Base-by-base conservation (phyloP, 2,329 filamentous ascomycete species). In the Cladophialophora psammophila region DNA sequence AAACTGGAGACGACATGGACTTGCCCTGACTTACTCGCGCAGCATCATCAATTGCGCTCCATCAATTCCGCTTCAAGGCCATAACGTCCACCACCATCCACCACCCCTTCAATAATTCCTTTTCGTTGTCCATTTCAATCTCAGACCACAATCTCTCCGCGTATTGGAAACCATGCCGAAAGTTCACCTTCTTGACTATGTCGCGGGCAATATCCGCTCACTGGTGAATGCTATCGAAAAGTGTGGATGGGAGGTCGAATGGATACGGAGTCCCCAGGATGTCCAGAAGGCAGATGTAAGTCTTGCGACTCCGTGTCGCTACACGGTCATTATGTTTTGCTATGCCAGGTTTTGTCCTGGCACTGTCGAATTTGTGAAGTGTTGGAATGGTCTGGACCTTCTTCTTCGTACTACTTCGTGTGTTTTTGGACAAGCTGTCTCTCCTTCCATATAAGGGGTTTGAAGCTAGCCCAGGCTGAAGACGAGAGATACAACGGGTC, bases 221-320 rank as follows among this genome's bases (percentile, higher is more conserved):
- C 87, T 99, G 75, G 94, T 74, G 77, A 99, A 99, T 84, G 95
- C 94, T 74, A 96, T 99, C 76, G 94, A 99, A 80, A 96, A 95
- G 80, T 87, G 94, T 66, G 95, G 95, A 69, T 98, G 94, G 78
- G 87, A 91, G 53, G 92, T 99, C 55, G 91, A 95, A 82, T 98
- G 94, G 95, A 86, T 99, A 72, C 90, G 86, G 74, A 88, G 88
- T 38, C 95, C 95, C 4, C 88, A 91, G 73, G 93, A 98, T 79
- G 88, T 99, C 63, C 82, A 88, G 69, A 88, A 90, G 74, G 95
- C 94, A 72, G 92, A 97, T 81, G 94, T 96, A 83, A 74, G 83
- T 76, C 35, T 56, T 31, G 18, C 34, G 12, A 26, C n/a, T 12
- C 18, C 20, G 10, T 12, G 15, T 48, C 42, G 2, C 42, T 18